Evolutionary conservation across 495 filamentous ascomycete species (phyloP).

Genomic region (Trichoderma erinaceum): DNA sequence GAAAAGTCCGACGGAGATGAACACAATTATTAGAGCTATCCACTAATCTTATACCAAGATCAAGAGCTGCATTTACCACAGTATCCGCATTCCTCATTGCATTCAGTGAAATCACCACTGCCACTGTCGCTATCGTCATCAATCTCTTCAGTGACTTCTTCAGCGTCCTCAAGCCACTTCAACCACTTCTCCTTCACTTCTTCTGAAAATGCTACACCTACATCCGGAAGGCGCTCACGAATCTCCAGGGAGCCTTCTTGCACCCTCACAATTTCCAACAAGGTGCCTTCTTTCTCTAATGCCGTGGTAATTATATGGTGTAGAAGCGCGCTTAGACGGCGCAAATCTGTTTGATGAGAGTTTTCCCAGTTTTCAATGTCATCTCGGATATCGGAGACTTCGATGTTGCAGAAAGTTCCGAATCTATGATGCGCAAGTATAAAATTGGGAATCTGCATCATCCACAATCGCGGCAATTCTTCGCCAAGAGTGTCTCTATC

Average conservation of each 20-base stretch:
- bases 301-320: constrained; percentile 33
- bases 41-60: background rate
- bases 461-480: constrained; percentile 52
- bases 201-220: background rate
- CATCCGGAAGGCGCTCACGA: background rate
- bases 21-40: background rate
- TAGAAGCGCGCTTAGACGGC: constrained; percentile 38
- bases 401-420: constrained; percentile 51
- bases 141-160: constrained; percentile 9
- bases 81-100: constrained; percentile 36
- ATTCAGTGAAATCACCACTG: constrained; percentile 36
- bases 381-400: constrained; percentile 37
- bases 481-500: constrained; percentile 30
- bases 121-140: constrained; percentile 14
- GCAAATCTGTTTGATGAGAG: constrained; percentile 33
- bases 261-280: background rate
- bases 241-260: background rate
- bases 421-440: constrained; percentile 52
- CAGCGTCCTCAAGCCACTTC: constrained; percentile 27
- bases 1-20: background rate
- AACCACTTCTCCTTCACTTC: background rate
- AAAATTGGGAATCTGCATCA: constrained; percentile 56
- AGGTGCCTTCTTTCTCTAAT: constrained; percentile 26
- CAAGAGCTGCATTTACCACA: constrained; percentile 27
- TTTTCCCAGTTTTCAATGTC: constrained; percentile 51